Evolutionary conservation across 1,139 yeast genomes (phyloP).

Genomic region (Candida tropicalis): DNA sequence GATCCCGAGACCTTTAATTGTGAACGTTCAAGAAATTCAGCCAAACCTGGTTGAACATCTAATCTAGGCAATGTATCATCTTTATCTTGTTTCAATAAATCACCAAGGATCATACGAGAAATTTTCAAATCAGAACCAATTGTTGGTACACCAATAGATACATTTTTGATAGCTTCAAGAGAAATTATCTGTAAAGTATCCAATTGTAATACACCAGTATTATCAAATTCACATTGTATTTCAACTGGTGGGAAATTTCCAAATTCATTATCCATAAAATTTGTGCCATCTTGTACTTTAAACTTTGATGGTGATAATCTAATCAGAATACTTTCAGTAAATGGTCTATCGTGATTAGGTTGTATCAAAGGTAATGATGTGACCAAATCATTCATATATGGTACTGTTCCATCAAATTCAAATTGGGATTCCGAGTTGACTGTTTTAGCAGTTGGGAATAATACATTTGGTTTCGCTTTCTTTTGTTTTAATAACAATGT

Average conservation of each 20-base stretch:
- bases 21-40: constrained; percentile 38
- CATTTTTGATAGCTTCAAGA: constrained; percentile 50
- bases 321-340: constrained; percentile 45
- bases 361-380: constrained; percentile 35
- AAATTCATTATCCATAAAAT: neutral
- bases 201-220: constrained; percentile 38
- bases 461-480: constrained; percentile 7
- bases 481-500: constrained; percentile 31
- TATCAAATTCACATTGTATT: constrained; percentile 52
- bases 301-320: constrained; percentile 50
- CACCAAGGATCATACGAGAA: constrained; percentile 42
- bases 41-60: constrained; percentile 50
- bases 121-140: constrained; percentile 47
- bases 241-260: constrained; percentile 55
- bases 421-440: constrained; percentile 16
- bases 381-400: constrained; percentile 42
- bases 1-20: constrained; percentile 44
- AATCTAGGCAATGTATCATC: constrained; percentile 19
- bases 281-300: constrained; percentile 23
- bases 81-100: constrained; percentile 21
- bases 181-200: constrained; percentile 46
- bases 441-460: constrained; percentile 11
- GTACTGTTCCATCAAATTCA: constrained; percentile 46
- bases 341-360: constrained; percentile 29
- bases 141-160: constrained; percentile 43